These are phyloP conservation scores for Lunularia cruciata DNA, from an alignment of 225 moss, liverwort and hornwort genomes.

Conservation along the genomic window DNA sequence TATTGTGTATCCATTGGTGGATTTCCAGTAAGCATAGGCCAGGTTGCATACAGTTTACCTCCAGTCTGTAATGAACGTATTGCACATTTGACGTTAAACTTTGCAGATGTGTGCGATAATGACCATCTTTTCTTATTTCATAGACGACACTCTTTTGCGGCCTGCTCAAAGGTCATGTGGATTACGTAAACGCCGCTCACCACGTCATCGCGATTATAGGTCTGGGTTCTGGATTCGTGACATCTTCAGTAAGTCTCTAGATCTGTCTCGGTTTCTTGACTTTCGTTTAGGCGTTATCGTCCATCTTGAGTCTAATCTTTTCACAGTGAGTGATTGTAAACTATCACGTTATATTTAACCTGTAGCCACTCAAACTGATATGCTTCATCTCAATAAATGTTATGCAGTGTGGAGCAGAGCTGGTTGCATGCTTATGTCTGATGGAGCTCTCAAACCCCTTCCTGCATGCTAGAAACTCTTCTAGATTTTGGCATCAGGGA, in stretches of 20 bases:
- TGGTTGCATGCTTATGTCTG: constrained; percentile 86
- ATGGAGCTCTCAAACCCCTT: constrained; percentile 99
- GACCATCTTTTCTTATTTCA: constrained; percentile 85
- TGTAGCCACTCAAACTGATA: no score
- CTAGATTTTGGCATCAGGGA: constrained; percentile 79
- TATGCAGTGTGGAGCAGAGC: constrained; percentile 91
- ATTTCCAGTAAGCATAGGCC: no score
- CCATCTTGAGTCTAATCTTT: no score
- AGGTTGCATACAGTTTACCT: no score
- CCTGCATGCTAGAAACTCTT: constrained; percentile 84
- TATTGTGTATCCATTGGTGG: no score
- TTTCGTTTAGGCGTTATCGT: no score
- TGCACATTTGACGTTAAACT: no score
- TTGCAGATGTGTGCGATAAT: constrained; percentile 81
- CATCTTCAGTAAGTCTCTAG: constrained; percentile 56
- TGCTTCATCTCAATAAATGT: no score
- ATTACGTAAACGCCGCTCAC: constrained; percentile 63
- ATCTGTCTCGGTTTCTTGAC: no score
- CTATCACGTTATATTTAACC: no score
- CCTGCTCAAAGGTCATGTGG: constrained; percentile 72
- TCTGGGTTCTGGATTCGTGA: constrained; percentile 65
- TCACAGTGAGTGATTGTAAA: no score
- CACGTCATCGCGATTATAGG: constrained; percentile 72
- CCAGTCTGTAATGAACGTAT: no score
- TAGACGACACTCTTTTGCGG: constrained; percentile 91